Conservation (phyloP, 768 basidiomycete species). For the Boletus subcaerulescens region DNA sequence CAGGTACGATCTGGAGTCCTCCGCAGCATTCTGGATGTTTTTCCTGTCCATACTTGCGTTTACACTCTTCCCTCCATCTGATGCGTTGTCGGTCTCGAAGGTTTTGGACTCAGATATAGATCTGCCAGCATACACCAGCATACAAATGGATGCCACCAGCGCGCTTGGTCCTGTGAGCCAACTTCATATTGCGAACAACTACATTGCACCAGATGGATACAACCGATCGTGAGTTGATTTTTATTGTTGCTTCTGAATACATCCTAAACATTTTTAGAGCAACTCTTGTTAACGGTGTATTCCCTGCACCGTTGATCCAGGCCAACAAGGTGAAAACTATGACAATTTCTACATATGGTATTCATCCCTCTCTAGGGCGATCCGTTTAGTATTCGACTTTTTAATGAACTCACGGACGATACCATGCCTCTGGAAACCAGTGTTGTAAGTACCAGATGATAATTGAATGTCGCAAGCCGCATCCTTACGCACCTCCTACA, state of each 20-base stretch:
- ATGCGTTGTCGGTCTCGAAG: not conserved
- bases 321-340: constrained; percentile 32
- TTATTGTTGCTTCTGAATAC: not conserved
- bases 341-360: not conserved
- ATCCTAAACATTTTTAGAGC: not conserved
- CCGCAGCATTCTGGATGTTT: not conserved
- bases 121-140: not conserved
- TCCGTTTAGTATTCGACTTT: not conserved
- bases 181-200: not conserved
- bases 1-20: too few relatives aligned
- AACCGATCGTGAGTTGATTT: constrained; percentile 1
- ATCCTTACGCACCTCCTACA: constrained; percentile 1
- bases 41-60: not conserved
- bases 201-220: not conserved
- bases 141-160: too few relatives aligned
- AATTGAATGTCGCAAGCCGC: not conserved
- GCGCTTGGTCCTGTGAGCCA: not conserved
- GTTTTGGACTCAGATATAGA: not conserved
- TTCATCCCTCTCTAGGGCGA: not conserved
- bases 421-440: constrained; percentile 50
- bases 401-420: constrained; percentile 29
- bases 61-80: too few relatives aligned
- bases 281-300: not conserved
- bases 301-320: constrained; percentile 43
- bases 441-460: constrained; percentile 17